Evolutionary conservation across 2,329 filamentous ascomycete genomes (phyloP).

Genomic region (Dothidotthia symphoricarpi): DNA sequence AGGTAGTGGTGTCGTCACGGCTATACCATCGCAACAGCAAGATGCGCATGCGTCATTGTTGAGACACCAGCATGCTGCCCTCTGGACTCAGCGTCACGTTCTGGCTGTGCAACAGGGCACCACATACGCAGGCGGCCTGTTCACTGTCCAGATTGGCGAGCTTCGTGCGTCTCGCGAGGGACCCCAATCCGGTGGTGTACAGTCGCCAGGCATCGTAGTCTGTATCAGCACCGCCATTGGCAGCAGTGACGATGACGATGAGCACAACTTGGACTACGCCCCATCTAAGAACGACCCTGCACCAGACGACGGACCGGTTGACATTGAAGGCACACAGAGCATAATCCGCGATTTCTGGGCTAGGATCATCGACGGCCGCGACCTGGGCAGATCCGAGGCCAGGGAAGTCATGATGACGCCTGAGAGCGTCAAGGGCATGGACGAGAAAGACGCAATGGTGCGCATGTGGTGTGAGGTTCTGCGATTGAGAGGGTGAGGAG

Average conservation of each 20-base stretch:
- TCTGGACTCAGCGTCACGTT: constrained; percentile 30
- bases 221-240: constrained; percentile 24
- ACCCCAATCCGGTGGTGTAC: constrained; percentile 12
- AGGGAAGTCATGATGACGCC: constrained; percentile 29
- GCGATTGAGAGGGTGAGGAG: constrained; percentile 24
- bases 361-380: constrained; percentile 19
- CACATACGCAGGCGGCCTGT: constrained; percentile 23
- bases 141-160: constrained; percentile 30
- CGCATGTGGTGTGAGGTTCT: constrained; percentile 39
- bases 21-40: constrained; percentile 26
- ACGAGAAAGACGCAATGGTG: constrained; percentile 22
- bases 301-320: constrained; percentile 8
- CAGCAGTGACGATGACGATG: constrained; percentile 3
- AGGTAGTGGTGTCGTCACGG: constrained; percentile 13
- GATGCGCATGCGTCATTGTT: constrained; percentile 22
- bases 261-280: too few relatives aligned
- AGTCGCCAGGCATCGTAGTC: constrained; percentile 30
- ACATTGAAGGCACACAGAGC: constrained; percentile 25
- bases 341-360: constrained; percentile 29
- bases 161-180: constrained; percentile 23
- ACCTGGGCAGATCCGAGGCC: constrained; percentile 27
- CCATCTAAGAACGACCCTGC: constrained; percentile 4
- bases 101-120: constrained; percentile 22
- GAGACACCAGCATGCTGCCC: constrained; percentile 20
- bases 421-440: constrained; percentile 1